Conservation (phyloP, 2,329 filamentous ascomycete genomes). For the Septoria petroselini region DNA sequence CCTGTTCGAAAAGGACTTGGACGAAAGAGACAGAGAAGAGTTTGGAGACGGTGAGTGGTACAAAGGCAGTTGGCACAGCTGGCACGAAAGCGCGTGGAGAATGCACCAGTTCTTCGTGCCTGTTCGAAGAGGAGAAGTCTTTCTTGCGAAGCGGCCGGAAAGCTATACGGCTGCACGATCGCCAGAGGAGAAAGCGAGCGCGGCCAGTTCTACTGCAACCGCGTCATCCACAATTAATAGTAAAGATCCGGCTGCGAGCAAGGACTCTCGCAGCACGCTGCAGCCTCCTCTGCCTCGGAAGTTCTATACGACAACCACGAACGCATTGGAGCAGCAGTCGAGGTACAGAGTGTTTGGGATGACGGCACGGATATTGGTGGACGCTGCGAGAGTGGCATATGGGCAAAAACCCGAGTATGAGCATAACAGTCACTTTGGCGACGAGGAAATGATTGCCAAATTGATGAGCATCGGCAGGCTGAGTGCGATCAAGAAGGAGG, state of each 20-base stretch:
- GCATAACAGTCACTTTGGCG: slow-evolving; percentile 62
- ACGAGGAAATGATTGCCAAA: slow-evolving; percentile 62
- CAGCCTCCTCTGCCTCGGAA: slow-evolving; percentile 33
- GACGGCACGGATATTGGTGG: slow-evolving; percentile 86
- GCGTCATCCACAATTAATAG: neutral
- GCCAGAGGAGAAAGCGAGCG: slow-evolving; percentile 13
- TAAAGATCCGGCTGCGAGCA: slow-evolving; percentile 17
- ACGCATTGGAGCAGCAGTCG: slow-evolving; percentile 33
- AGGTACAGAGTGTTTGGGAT: slow-evolving; percentile 87
- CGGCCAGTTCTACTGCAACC: neutral
- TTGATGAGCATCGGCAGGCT: slow-evolving; percentile 57
- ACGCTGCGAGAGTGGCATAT: slow-evolving; percentile 82
- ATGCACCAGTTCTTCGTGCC: slow-evolving; percentile 94
- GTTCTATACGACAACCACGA: slow-evolving; percentile 30
- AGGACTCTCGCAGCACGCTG: slow-evolving; percentile 18
- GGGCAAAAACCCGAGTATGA: slow-evolving; percentile 80
- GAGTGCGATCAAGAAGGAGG: slow-evolving; percentile 49
- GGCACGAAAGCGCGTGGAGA: slow-evolving; percentile 73
- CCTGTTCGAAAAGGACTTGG: slow-evolving; percentile 59
- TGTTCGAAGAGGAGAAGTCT: slow-evolving; percentile 65
- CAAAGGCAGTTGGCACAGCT: slow-evolving; percentile 74
- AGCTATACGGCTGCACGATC: slow-evolving; percentile 25
- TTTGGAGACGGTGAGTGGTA: slow-evolving; percentile 62
- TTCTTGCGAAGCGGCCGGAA: slow-evolving; percentile 31
- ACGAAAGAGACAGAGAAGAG: slow-evolving; percentile 35